Evolutionary conservation across 1,284 basidiomycete species (phyloP).

Genomic region (Heliocybe sulcata): DNA sequence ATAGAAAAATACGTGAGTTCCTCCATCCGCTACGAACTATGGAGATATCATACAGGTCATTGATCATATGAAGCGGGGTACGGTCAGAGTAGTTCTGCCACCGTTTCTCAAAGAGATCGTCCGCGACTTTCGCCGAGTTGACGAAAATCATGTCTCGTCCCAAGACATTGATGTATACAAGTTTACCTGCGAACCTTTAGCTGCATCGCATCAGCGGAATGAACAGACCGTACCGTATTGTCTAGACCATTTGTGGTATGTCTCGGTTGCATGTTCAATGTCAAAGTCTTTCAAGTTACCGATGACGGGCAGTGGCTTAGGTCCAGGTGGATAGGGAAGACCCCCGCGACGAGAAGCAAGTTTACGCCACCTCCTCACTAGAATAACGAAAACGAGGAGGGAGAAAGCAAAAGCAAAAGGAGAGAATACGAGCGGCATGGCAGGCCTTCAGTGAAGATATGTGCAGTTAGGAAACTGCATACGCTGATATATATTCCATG

Average conservation of each 20-base stretch:
- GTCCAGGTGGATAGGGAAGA: constrained; percentile 2
- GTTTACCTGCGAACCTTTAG: background rate
- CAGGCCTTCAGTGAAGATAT: no score
- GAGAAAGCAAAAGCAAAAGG: background rate
- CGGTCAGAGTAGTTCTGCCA: constrained; percentile 35
- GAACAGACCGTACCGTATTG: constrained; percentile 11
- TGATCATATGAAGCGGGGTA: constrained; percentile 7
- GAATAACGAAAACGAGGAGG: background rate
- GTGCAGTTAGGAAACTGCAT: no score
- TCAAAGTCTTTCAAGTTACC: constrained; percentile 14
- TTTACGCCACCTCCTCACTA: background rate
- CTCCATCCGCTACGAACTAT: background rate
- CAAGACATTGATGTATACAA: background rate
- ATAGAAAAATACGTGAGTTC: background rate
- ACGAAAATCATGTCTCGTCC: background rate
- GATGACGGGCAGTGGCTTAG: constrained; percentile 4
- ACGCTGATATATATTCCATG: background rate
- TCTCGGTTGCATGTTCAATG: constrained; percentile 6
- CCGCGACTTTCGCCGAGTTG: constrained; percentile 3
- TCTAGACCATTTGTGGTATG: constrained; percentile 8
- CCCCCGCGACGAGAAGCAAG: background rate
- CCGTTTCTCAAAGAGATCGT: constrained; percentile 37
- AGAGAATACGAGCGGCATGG: no score
- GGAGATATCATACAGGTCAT: background rate
- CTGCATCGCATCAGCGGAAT: background rate